These are phyloP conservation scores for Dioscorea cayenensis DNA, from an alignment of 116 monocot genomes.

Conservation along the genomic window DNA sequence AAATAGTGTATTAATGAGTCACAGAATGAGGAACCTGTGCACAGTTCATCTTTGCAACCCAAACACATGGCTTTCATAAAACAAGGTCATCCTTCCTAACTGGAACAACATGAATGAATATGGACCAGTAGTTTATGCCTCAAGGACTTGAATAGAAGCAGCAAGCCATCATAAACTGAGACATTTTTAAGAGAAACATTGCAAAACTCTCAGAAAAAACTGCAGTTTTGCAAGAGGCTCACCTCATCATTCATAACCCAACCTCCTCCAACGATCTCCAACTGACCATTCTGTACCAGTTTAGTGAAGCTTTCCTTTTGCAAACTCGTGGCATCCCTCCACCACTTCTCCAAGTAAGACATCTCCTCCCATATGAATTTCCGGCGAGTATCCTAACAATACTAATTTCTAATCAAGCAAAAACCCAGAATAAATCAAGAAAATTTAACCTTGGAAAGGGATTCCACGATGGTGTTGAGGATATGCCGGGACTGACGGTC, in stretches of 20 bases:
- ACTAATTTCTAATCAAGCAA: too few species aligned
- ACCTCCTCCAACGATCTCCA: conserved; percentile 97
- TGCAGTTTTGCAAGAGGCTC: not conserved
- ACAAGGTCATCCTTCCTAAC: too few species aligned
- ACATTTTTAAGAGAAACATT: too few species aligned
- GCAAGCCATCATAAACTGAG: too few species aligned
- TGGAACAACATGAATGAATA: too few species aligned
- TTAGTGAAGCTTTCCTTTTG: conserved; percentile 56
- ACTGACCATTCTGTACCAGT: conserved; percentile 74
- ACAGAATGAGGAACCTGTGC: too few species aligned
- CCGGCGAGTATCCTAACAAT: conserved; percentile 62
- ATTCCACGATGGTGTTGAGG: conserved; percentile 73
- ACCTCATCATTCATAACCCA: conserved; percentile 99
- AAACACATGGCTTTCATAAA: too few species aligned
- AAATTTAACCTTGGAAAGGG: conserved; percentile 52
- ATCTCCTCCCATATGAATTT: conserved; percentile 99
- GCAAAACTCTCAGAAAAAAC: too few species aligned
- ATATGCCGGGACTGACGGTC: conserved; percentile 70
- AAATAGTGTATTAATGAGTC: too few species aligned
- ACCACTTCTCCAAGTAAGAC: conserved; percentile 98
- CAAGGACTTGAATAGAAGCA: too few species aligned
- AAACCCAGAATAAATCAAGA: not conserved
- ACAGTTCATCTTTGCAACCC: too few species aligned
- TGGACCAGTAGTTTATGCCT: too few species aligned
- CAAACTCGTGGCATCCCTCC: conserved; percentile 67